Percentiles rank a stretch among this genome's conserved stretches.
Conservation (phyloP, 768 basidiomycete genomes). For the Podaxis rugospora region DNA sequence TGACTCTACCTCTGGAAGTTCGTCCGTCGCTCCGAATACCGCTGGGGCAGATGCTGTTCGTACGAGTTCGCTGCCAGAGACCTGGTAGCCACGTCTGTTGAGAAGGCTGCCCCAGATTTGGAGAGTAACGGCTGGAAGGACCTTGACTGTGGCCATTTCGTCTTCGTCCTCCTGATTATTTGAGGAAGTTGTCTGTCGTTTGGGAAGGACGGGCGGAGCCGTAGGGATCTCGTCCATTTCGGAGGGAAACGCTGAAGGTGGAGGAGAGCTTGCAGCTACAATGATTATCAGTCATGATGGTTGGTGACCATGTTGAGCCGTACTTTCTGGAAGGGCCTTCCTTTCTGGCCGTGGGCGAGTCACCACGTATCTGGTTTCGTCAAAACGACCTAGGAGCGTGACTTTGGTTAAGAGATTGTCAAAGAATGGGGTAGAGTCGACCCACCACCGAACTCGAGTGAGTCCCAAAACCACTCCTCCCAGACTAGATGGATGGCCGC, state of each 20-base stretch:
- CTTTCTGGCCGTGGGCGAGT: constrained; percentile 57
- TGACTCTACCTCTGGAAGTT: constrained; percentile 12
- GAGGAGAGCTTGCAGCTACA: constrained; percentile 19
- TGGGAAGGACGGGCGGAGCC: constrained; percentile 1
- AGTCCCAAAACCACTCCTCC: constrained; percentile 99
- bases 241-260: constrained; percentile 17
- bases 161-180: constrained; percentile 44
- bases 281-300: background rate
- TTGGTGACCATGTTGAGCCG: background rate
- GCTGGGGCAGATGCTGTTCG: constrained; percentile 38
- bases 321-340: constrained; percentile 28
- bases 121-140: constrained; percentile 57
- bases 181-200: constrained; percentile 7
- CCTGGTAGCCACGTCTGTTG: constrained; percentile 60
- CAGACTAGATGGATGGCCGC: constrained; percentile 77
- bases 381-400: constrained; percentile 48
- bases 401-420: background rate
- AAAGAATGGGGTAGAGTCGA: background rate
- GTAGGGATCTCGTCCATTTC: constrained; percentile 11
- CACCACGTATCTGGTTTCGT: constrained; percentile 58
- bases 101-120: constrained; percentile 72
- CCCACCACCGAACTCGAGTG: constrained; percentile 65
- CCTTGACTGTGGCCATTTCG: constrained; percentile 50
- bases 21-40: constrained; percentile 7
- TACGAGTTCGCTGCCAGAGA: constrained; percentile 53